phyloP scores from a whole-genome alignment of 2,329 filamentous ascomycete genomes.

The Didymella pinodella region DNA sequence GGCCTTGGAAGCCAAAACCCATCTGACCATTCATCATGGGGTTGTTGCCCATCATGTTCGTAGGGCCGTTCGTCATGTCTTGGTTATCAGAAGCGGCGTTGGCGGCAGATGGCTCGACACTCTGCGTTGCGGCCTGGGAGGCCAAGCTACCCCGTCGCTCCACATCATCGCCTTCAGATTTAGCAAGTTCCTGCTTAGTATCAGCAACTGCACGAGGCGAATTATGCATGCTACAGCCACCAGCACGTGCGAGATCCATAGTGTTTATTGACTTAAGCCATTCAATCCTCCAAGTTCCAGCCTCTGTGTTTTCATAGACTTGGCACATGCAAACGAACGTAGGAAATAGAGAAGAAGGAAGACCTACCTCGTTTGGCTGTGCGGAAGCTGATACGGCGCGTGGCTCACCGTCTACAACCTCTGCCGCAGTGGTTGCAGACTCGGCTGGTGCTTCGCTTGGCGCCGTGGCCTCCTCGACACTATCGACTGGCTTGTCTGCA shows the following conservation, averaged over 20 bases:
- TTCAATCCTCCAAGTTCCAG: conserved; percentile 7
- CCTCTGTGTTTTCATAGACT: conserved; percentile 14
- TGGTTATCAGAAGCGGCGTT: conserved; percentile 30
- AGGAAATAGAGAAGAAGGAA: conserved; percentile 6
- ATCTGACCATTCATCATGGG: conserved; percentile 43
- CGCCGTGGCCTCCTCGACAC: conserved; percentile 35
- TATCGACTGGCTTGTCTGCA: conserved; percentile 41
- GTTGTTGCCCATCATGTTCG: conserved; percentile 33
- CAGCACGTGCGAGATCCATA: conserved; percentile 32
- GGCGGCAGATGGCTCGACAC: conserved; percentile 29
- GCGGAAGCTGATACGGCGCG: conserved; percentile 30
- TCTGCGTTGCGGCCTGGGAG: conserved; percentile 29
- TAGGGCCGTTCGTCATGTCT: conserved; percentile 27
- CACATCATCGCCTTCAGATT: conserved; percentile 19
- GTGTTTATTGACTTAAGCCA: conserved; percentile 31
- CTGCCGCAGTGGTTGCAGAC: conserved; percentile 21
- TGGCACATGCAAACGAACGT: conserved; percentile 11
- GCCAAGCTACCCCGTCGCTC: conserved; percentile 30
- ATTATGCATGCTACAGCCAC: conserved; percentile 27
- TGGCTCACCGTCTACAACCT: conserved; percentile 23
- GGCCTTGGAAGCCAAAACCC: conserved; percentile 54
- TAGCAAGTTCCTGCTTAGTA: conserved; percentile 25
- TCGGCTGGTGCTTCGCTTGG: conserved; percentile 23
- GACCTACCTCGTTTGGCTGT: conserved; percentile 40
- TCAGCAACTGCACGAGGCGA: conserved; percentile 27